A percentile compares a stretch with the other conserved stretches of the same genome.
Conservation (phyloP, 2,329 filamentous ascomycete species). For the Scleromitrula shiraiana region DNA sequence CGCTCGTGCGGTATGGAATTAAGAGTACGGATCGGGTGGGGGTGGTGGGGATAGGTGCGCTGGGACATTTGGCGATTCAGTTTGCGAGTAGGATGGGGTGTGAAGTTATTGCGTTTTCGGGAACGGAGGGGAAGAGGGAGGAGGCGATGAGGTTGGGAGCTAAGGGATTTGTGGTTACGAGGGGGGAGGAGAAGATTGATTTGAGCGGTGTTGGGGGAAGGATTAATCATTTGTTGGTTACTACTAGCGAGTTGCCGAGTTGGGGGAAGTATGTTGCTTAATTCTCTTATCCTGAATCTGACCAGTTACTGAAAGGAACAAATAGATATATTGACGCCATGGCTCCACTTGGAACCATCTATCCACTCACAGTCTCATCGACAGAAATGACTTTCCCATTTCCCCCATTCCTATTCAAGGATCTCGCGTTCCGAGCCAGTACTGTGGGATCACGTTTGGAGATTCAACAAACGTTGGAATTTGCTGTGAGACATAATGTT, state of each 20-base stretch:
- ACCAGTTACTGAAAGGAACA: background rate
- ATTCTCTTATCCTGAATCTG: background rate
- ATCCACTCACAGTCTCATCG: conserved; percentile 59
- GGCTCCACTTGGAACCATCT: conserved; percentile 48
- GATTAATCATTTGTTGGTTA: conserved; percentile 29
- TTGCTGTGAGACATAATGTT: conserved; percentile 48
- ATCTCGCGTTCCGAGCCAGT: conserved; percentile 23
- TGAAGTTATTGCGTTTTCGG: conserved; percentile 52
- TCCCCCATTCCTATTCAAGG: conserved; percentile 19
- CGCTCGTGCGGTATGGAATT: conserved; percentile 12
- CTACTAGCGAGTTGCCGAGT: conserved; percentile 37
- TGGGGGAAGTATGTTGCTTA: conserved; percentile 41
- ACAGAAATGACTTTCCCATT: conserved; percentile 25
- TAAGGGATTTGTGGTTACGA: conserved; percentile 39
- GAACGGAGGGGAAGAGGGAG: conserved; percentile 45
- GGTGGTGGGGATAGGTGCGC: conserved; percentile 61
- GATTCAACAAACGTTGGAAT: conserved; percentile 51
- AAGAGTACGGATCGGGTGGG: conserved; percentile 62
- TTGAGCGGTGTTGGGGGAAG: background rate
- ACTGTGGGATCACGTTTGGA: conserved; percentile 31
- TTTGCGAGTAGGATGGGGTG: conserved; percentile 62
- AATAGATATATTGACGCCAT: conserved; percentile 50
- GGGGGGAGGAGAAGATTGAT: conserved; percentile 20
- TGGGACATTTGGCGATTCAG: conserved; percentile 64
- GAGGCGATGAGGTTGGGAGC: conserved; percentile 54